phyloP scores from a whole-genome alignment of 495 filamentous ascomycete genomes.

The Articulospora tetracladia region DNA sequence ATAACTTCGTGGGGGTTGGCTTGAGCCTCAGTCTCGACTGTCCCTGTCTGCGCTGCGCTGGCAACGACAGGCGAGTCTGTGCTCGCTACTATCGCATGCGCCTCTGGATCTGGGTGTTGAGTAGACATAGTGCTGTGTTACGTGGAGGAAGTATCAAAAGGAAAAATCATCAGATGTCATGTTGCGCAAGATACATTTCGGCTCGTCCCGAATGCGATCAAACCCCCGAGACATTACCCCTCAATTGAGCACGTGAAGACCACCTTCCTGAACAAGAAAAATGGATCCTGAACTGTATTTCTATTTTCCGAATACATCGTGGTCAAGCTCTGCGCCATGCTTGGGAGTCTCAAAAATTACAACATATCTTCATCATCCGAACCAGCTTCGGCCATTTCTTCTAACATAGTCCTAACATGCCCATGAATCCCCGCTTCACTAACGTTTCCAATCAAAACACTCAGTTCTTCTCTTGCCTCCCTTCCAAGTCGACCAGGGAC shows the following conservation, averaged over 20 bases:
- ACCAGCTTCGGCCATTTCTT: constrained; percentile 1
- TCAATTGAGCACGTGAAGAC: neutral
- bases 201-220: neutral
- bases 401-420: constrained; percentile 9
- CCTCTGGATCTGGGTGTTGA: neutral
- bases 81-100: neutral
- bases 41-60: neutral
- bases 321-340: no score
- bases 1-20: neutral
- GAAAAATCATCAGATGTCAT: neutral
- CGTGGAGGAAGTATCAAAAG: no score
- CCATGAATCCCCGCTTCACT: constrained; percentile 3
- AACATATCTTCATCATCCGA: neutral
- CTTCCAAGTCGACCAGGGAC: neutral
- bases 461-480: neutral
- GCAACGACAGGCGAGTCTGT: neutral
- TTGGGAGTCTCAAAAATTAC: neutral
- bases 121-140: no score
- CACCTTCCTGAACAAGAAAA: neutral
- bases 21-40: neutral
- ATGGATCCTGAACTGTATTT: no score
- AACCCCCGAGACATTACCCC: neutral
- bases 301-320: no score
- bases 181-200: neutral
- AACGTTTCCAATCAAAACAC: neutral